A percentile compares a stretch with the other conserved stretches of the same genome.
Conservation (phyloP, 2,329 filamentous ascomycete species). For the Talaromyces islandicus region DNA sequence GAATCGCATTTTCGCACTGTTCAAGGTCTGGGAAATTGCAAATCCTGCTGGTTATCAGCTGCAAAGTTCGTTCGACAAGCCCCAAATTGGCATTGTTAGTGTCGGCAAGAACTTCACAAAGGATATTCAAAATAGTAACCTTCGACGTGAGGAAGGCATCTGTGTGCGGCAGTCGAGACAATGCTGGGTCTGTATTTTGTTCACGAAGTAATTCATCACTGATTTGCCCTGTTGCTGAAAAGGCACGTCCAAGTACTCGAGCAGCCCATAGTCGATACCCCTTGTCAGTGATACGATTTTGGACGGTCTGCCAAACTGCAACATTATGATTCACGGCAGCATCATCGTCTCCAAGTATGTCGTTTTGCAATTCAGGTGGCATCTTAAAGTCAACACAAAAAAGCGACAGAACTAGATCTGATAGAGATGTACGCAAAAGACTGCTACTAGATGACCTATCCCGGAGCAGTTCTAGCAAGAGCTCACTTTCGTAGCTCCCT, state of each 20-base stretch:
- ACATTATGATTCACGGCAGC: constrained; percentile 57
- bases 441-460: constrained; percentile 59
- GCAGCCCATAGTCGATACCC: constrained; percentile 81
- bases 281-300: constrained; percentile 55
- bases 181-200: constrained; percentile 20
- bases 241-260: constrained; percentile 75
- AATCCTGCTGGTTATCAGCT: constrained; percentile 35
- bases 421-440: constrained; percentile 67
- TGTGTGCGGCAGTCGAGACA: not conserved
- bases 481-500: constrained; percentile 67
- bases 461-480: constrained; percentile 72
- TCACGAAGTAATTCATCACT: constrained; percentile 42
- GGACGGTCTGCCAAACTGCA: constrained; percentile 71
- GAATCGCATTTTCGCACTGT: constrained; percentile 31
- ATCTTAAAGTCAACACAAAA: constrained; percentile 70
- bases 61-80: constrained; percentile 40
- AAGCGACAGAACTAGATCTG: constrained; percentile 33
- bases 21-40: constrained; percentile 22
- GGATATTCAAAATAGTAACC: constrained; percentile 54
- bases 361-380: constrained; percentile 52
- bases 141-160: constrained; percentile 45
- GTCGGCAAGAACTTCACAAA: constrained; percentile 57
- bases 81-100: constrained; percentile 45
- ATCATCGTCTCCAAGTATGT: constrained; percentile 64
- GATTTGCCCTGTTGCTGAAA: constrained; percentile 66